Conservation (phyloP, 805 yeast genomes). For the Candida berthetii region DNA sequence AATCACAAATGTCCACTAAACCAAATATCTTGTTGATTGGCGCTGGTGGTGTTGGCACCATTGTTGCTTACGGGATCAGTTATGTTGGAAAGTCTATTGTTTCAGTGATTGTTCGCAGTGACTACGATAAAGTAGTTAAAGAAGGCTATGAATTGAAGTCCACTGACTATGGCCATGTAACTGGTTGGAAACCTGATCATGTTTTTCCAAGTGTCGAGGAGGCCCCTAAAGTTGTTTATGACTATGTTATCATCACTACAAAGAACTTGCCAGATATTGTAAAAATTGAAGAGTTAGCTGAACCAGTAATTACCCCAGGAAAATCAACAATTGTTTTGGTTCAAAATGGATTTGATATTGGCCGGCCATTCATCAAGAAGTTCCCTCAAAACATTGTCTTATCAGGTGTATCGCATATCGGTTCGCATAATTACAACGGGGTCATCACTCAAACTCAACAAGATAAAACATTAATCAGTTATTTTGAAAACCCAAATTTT, state of each 20-base stretch:
- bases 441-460: constrained; percentile 42
- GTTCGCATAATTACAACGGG: constrained; percentile 49
- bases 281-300: constrained; percentile 44
- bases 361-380: constrained; percentile 41
- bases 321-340: constrained; percentile 46
- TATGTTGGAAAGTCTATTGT: constrained; percentile 41
- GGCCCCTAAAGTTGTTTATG: constrained; percentile 35
- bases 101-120: constrained; percentile 61
- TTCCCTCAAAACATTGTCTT: constrained; percentile 44
- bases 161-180: constrained; percentile 50
- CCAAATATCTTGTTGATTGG: constrained; percentile 58
- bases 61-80: constrained; percentile 61
- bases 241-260: constrained; percentile 50
- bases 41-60: constrained; percentile 82
- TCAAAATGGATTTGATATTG: constrained; percentile 67
- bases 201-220: constrained; percentile 37
- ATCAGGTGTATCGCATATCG: constrained; percentile 61
- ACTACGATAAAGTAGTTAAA: constrained; percentile 43
- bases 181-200: constrained; percentile 54
- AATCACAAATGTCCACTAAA: too few relatives aligned
- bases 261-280: constrained; percentile 66
- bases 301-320: constrained; percentile 38
- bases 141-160: constrained; percentile 59
- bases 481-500: constrained; percentile 23
- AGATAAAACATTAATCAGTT: constrained; percentile 24